Evolutionary conservation across 108 stramenopile species (phyloP).

Genomic region (Chaetoceros muelleri): DNA sequence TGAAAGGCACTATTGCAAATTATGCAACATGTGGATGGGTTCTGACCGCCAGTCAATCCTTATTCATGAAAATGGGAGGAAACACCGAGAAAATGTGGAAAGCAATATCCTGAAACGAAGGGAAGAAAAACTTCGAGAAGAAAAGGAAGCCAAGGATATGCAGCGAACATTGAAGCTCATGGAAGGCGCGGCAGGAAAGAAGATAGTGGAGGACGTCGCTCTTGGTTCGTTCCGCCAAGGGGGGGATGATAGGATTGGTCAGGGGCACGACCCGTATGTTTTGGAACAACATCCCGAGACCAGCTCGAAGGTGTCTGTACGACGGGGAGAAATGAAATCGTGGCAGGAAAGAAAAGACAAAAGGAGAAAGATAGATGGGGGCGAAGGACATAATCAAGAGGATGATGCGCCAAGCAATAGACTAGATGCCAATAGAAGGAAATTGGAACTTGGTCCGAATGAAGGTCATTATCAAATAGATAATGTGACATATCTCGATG

Average conservation of each 20-base stretch:
- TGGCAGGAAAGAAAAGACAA: conserved; percentile 18
- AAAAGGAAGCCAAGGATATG: conserved; percentile 37
- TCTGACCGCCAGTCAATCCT: conserved; percentile 68
- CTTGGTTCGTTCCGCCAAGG: conserved; percentile 1
- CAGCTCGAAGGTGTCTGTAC: not conserved
- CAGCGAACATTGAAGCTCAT: conserved; percentile 37
- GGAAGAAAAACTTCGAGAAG: conserved; percentile 38
- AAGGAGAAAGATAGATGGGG: conserved; percentile 6
- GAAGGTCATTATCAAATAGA: conserved; percentile 36
- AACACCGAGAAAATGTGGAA: conserved; percentile 65
- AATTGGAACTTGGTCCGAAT: conserved; percentile 12
- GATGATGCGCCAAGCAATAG: not conserved
- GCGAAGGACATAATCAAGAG: conserved; percentile 11
- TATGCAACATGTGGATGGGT: conserved; percentile 83
- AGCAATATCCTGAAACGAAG: conserved; percentile 34
- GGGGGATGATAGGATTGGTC: not conserved
- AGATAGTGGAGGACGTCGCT: conserved; percentile 6
- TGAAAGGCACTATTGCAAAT: conserved; percentile 71
- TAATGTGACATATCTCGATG: conserved; percentile 57
- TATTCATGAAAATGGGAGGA: conserved; percentile 80
- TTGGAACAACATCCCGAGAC: conserved; percentile 7
- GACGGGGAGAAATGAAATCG: conserved; percentile 27
- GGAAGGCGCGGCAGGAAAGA: conserved; percentile 37
- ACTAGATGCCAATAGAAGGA: not conserved
- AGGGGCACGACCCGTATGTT: not conserved